These are phyloP conservation scores for Plasmodium vivax DNA, from an alignment of 169 alveolate species.

Conservation along the genomic window DNA sequence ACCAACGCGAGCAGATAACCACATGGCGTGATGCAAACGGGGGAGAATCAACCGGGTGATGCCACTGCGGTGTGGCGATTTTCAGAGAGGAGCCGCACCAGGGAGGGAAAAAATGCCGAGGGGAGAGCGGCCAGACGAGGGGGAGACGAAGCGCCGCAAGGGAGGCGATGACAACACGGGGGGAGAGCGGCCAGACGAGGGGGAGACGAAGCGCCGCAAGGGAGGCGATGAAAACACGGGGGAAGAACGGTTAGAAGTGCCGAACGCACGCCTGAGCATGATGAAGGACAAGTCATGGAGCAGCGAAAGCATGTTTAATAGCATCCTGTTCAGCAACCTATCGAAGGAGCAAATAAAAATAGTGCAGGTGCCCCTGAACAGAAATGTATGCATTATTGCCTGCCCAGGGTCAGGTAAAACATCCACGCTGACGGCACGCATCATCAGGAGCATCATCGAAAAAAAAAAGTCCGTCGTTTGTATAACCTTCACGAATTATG, in stretches of 20 bases:
- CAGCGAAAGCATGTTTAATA: conserved; percentile 23
- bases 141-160: not conserved
- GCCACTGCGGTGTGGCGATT: not conserved
- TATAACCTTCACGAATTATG: conserved; percentile 80
- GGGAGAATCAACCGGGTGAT: not conserved
- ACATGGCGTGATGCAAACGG: not conserved
- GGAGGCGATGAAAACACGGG: not conserved
- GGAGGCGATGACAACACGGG: not conserved
- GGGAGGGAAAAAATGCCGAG: not conserved
- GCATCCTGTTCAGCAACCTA: conserved; percentile 76
- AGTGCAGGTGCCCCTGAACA: conserved; percentile 74
- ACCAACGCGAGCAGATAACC: not conserved
- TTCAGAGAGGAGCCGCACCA: not conserved
- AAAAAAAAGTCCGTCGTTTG: conserved; percentile 77
- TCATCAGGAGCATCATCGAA: conserved; percentile 79
- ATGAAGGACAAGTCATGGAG: not conserved
- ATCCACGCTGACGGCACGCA: conserved; percentile 84
- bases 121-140: not conserved
- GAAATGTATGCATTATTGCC: conserved; percentile 82
- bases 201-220: not conserved
- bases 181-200: not conserved
- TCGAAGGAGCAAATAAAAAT: conserved; percentile 83
- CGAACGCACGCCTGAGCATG: not conserved
- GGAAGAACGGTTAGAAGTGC: not conserved
- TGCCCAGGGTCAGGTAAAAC: conserved; percentile 91